Conservation (phyloP, 2,329 filamentous ascomycete species). For the Ambrosiella xylebori region DNA sequence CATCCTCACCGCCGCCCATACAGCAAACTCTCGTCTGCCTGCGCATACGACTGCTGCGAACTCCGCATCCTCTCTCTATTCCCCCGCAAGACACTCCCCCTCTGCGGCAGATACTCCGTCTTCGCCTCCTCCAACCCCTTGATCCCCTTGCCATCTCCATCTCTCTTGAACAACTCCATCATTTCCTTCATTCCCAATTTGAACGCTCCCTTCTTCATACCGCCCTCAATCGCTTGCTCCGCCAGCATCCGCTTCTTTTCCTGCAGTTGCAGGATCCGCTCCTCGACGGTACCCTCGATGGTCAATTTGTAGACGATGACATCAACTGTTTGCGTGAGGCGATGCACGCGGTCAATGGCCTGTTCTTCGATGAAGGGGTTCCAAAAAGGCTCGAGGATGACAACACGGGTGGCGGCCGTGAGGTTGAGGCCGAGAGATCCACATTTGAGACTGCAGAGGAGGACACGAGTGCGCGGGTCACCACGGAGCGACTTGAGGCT, state of each 20-base stretch:
- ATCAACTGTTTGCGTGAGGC: slow-evolving; percentile 90
- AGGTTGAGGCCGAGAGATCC: slow-evolving; percentile 86
- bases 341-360: slow-evolving; percentile 93
- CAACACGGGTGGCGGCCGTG: slow-evolving; percentile 79
- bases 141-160: slow-evolving; percentile 7
- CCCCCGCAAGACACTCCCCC: slow-evolving; percentile 15
- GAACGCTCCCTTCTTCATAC: slow-evolving; percentile 51
- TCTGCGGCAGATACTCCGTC: slow-evolving; percentile 13
- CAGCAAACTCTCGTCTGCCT: slow-evolving; percentile 23
- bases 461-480: slow-evolving; percentile 56
- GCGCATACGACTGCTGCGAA: slow-evolving; percentile 12
- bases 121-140: slow-evolving; percentile 10
- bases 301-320: slow-evolving; percentile 93
- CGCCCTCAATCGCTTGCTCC: slow-evolving; percentile 77
- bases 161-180: slow-evolving; percentile 64
- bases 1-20: slow-evolving; percentile 27
- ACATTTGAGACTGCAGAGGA: slow-evolving; percentile 88
- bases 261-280: slow-evolving; percentile 84
- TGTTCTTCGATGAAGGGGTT: slow-evolving; percentile 99
- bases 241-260: slow-evolving; percentile 84
- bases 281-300: slow-evolving; percentile 72
- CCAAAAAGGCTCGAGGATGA: slow-evolving; percentile 97
- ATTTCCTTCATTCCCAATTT: slow-evolving; percentile 91
- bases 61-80: slow-evolving; percentile 16
- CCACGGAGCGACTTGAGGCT: slow-evolving; percentile 62